Base-by-base conservation (phyloP, 371 early-diverging fungal genomes). In the Apophysomyces variabilis region DNA sequence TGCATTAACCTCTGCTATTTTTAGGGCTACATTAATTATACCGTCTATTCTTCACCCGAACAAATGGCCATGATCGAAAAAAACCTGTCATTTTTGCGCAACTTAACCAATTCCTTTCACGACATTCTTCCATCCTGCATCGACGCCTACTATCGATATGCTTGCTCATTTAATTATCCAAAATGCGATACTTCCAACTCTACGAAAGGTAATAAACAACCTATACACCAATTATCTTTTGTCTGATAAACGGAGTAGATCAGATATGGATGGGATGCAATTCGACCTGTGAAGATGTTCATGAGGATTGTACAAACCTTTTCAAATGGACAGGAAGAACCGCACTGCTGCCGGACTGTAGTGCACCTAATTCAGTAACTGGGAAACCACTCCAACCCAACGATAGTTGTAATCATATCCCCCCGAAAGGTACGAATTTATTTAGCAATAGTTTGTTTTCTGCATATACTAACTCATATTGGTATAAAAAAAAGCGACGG, bases 321-420 rank as follows among this genome's bases (percentile, higher is more conserved):
- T 79, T 88, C 46, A 67, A 62, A 7, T 66, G 70, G 44, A 65
- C 76, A n/a, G 73, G 74, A 4, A 68, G 76, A 64, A 63, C 73
- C 4, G 26, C 60, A 26, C n/a, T 70, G 8, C 57, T 85, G 6
- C 87, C 88, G 39, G 65, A 88, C 45, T 88, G 88, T 58, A 72
- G 66, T 21, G 67, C 67, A 21, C 65, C 66, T 5, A 60, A 66
- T 1, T 75, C 76, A 18, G 60, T 62, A 9, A 69, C 74, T 7
- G 69, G 71, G 7, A 61, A 76, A 38, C 50, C 70, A 5, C 77
- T 70, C 37, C 82, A 79, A 60, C 74, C 80, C 18, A 72, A 78
- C 21, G 68, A 66, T 14, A 38, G 59, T 26, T 86, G 86, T 65
- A 86, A 86, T 65, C 66, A 66, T 18, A 67, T 80, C 54, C 57